Evolutionary conservation across 1,284 basidiomycete genomes (phyloP).

Genomic region (Apiotrichum sp.): DNA sequence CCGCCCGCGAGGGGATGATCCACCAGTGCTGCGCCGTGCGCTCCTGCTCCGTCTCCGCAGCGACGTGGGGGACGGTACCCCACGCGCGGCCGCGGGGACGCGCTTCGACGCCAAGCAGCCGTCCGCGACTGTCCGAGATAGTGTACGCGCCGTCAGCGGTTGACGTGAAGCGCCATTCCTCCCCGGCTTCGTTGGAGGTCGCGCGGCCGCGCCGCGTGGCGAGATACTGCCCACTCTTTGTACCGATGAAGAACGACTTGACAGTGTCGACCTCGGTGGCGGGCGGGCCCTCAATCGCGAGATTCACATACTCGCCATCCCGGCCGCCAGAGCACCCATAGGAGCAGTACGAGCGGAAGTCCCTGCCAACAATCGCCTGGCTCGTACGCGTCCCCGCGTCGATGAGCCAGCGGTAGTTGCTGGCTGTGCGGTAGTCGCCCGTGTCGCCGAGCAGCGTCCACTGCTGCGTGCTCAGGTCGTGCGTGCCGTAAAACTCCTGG

Average conservation of each 20-base stretch:
- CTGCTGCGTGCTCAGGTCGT: slow-evolving; percentile 7
- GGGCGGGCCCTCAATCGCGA: neutral
- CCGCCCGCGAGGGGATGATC: slow-evolving; percentile 5
- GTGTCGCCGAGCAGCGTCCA: slow-evolving; percentile 12
- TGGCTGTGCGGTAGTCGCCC: slow-evolving; percentile 9
- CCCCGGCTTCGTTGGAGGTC: neutral
- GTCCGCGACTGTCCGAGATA: neutral
- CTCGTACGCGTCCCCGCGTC: slow-evolving; percentile 1
- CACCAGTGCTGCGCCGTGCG: slow-evolving; percentile 11
- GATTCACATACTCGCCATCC: slow-evolving; percentile 10
- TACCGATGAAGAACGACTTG: neutral
- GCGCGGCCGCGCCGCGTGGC: neutral
- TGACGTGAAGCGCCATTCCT: neutral
- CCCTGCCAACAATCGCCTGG: slow-evolving; percentile 3
- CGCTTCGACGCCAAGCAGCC: neutral
- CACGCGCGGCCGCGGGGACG: slow-evolving; percentile 7
- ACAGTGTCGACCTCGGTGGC: neutral
- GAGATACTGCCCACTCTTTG: neutral
- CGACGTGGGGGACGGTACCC: neutral
- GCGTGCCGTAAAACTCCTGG: slow-evolving; percentile 10
- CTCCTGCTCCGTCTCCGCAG: neutral
- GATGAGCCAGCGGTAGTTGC: slow-evolving; percentile 14
- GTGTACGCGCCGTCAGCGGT: slow-evolving; percentile 8
- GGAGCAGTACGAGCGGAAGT: slow-evolving; percentile 13
- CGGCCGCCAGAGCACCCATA: slow-evolving; percentile 9